Evolutionary conservation across 352 stramenopile species (phyloP).

Genomic region (Globisporangium spinosum): DNA sequence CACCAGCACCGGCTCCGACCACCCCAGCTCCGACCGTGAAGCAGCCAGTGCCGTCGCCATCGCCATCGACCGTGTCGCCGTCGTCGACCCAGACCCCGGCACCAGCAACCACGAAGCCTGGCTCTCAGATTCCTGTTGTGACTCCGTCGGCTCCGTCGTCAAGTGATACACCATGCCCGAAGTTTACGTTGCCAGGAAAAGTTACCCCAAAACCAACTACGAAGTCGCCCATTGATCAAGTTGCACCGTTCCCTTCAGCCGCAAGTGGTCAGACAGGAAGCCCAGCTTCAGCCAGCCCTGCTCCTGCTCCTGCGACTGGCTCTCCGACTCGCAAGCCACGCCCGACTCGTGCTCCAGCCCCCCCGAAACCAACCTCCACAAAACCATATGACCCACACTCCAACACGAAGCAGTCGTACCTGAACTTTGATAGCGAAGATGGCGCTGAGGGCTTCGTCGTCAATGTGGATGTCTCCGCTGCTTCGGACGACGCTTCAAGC

Average conservation of each 20-base stretch:
- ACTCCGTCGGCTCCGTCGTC: background rate
- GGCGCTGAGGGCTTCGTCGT: background rate
- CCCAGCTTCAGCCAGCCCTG: background rate
- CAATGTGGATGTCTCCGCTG: background rate
- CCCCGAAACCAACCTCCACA: background rate
- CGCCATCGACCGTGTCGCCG: conserved; percentile 2
- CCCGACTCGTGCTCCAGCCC: background rate
- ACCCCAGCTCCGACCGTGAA: conserved; percentile 1
- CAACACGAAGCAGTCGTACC: conserved; percentile 8
- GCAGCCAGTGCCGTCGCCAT: background rate
- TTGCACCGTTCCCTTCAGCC: background rate
- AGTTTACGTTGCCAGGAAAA: background rate
- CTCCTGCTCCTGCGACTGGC: background rate
- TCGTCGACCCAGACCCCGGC: background rate
- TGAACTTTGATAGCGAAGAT: background rate
- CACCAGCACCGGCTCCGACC: background rate
- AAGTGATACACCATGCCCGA: background rate
- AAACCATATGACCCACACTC: background rate
- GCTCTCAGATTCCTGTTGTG: background rate
- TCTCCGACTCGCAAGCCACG: background rate
- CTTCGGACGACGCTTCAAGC: background rate
- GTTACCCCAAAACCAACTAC: background rate
- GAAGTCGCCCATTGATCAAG: background rate
- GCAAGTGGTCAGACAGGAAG: background rate
- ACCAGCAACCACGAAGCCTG: background rate